These are phyloP conservation scores for Phytophthora parvispora DNA, from an alignment of 352 stramenopile genomes.

Conservation along the genomic window DNA sequence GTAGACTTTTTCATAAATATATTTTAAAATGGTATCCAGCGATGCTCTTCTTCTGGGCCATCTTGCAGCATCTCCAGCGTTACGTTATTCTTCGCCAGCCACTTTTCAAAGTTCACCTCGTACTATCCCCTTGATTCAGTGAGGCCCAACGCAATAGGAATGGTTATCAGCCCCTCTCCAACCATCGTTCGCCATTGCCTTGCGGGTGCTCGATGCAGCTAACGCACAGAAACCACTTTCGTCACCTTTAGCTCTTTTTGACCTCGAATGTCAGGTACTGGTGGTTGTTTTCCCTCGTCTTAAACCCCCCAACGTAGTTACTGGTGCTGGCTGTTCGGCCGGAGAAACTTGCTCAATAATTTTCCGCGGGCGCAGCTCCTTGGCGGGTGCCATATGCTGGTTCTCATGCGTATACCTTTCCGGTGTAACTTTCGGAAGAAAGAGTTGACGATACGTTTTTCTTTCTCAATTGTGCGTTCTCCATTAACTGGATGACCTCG, in stretches of 20 bases:
- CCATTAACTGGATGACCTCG: not conserved
- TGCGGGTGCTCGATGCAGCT: not conserved
- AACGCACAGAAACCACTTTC: not conserved
- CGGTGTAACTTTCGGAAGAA: not conserved
- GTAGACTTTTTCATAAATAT: no score
- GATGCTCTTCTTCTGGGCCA: constrained; percentile 1
- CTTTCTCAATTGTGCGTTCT: not conserved
- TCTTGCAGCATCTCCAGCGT: not conserved
- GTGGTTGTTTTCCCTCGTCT: not conserved
- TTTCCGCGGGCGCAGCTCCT: not conserved
- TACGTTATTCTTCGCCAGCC: not conserved
- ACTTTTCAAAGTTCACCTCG: not conserved
- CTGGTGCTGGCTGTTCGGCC: not conserved
- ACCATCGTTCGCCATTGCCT: not conserved
- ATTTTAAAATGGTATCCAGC: not conserved
- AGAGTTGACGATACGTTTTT: not conserved
- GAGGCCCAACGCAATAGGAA: not conserved
- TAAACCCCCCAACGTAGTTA: not conserved
- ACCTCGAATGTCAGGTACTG: not conserved
- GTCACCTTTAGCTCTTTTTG: not conserved
- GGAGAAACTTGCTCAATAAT: not conserved
- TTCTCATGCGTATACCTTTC: not conserved
- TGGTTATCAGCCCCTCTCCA: not conserved
- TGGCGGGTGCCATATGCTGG: not conserved
- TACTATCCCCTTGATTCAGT: not conserved